These are phyloP conservation scores for Triticum urartu DNA, from an alignment of 176 grass and related monocot genomes.

Conservation along the genomic window DNA sequence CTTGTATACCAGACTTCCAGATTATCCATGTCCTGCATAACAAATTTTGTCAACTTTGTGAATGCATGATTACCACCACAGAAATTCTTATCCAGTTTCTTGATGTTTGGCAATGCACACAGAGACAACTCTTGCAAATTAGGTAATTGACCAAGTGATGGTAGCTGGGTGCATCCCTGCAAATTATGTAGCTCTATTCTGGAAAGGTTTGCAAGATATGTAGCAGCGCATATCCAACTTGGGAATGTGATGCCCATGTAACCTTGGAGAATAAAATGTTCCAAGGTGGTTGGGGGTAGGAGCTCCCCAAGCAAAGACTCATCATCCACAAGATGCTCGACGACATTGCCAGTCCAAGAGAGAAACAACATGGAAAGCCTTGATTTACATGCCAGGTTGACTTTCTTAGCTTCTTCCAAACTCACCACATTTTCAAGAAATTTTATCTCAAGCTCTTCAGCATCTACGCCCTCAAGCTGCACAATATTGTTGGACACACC, in stretches of 20 bases:
- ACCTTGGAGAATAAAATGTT: slow-evolving; percentile 18
- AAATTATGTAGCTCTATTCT: neutral
- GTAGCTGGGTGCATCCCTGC: neutral
- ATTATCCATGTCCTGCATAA: slow-evolving; percentile 16
- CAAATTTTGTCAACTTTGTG: slow-evolving; percentile 3
- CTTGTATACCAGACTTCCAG: neutral
- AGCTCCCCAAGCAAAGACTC: neutral
- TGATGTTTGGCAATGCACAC: neutral
- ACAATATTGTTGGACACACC: neutral
- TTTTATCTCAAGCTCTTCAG: slow-evolving; percentile 3
- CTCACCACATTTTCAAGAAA: neutral
- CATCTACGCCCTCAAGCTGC: neutral
- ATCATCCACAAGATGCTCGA: neutral
- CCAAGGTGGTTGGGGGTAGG: neutral
- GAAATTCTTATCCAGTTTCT: neutral
- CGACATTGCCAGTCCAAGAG: neutral
- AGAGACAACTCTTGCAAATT: slow-evolving; percentile 9
- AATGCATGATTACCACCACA: slow-evolving; percentile 12
- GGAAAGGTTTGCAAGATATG: slow-evolving; percentile 7
- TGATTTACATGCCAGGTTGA: slow-evolving; percentile 6
- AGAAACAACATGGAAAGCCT: neutral
- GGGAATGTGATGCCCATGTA: slow-evolving; percentile 11
- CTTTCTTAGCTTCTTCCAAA: slow-evolving; percentile 10
- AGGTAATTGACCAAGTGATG: slow-evolving; percentile 15
- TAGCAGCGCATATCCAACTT: neutral